A percentile compares a stretch with the other conserved stretches of the same genome.
Conservation (phyloP, 345 rosid species). For the Laguncularia racemosa region DNA sequence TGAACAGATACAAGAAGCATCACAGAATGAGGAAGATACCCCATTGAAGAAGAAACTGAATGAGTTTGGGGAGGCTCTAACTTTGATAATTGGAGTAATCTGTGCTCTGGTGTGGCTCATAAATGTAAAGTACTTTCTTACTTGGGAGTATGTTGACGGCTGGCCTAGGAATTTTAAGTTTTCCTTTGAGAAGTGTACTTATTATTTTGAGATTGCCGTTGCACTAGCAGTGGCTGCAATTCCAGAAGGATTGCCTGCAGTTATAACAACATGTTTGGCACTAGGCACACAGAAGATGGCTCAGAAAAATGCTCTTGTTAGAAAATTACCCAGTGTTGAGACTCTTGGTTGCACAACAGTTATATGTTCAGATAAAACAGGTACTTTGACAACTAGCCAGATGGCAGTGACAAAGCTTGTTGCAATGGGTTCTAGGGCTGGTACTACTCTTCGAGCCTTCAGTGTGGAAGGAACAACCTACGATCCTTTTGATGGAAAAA, state of each 20-base stretch:
- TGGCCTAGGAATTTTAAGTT: conserved; percentile 85
- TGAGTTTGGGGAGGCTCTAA: conserved; percentile 78
- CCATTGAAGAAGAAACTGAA: conserved; percentile 91
- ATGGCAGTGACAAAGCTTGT: conserved; percentile 83
- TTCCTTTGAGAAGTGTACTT: conserved; percentile 95
- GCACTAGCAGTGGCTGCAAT: conserved; percentile 97
- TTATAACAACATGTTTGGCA: conserved; percentile 91
- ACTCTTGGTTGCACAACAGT: conserved; percentile 96
- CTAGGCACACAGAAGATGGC: conserved; percentile 98
- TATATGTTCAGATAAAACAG: conserved; percentile 90
- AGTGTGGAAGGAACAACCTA: conserved; percentile 81
- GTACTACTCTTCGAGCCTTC: conserved; percentile 60
- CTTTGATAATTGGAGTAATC: conserved; percentile 68
- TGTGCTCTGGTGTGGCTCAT: conserved; percentile 93
- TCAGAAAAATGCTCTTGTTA: conserved; percentile 87
- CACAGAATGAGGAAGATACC: conserved; percentile 80
- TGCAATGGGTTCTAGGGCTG: conserved; percentile 70
- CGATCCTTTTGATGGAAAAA: conserved; percentile 74
- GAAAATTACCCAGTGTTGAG: conserved; percentile 91
- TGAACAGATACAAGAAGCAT: conserved; percentile 88
- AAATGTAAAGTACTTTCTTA: conserved; percentile 81
- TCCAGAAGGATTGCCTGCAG: conserved; percentile 97
- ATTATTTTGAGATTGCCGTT: conserved; percentile 95
- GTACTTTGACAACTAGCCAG: conserved; percentile 89
- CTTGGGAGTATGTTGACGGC: conserved; percentile 91